Evolutionary conservation across 768 basidiomycete genomes (phyloP), one percentile per base, ranked within the genome.

Genomic region (Leucocoprinus leucothites): DNA sequence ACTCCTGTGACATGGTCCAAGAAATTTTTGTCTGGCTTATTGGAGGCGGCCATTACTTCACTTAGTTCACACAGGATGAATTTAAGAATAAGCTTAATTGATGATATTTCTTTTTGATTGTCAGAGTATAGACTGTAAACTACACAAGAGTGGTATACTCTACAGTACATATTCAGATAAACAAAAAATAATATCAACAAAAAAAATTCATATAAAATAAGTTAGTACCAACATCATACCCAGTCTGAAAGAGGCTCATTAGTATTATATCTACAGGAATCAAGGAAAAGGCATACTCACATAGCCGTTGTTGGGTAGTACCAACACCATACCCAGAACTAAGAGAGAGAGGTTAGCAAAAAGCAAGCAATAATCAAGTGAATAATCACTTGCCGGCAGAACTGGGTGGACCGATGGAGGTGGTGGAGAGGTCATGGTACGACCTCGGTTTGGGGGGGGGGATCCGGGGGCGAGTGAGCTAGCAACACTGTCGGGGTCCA

Each of bases 351-450:
- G 18, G 21, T 48, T 24, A 44, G 14, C 31, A 31, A 21, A 21
- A 40, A 5, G 26, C 7, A 55, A 54, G 25, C 3, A n/a, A 46
- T 25, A 9, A 26, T 7, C 19, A 41, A 24, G 26, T 13, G 16
- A 28, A 14, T 1, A 41, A 34, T 40, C 16, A 40, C 53, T 28
- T 26, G 48, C 53, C 53, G 53, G 53, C 53, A 55, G 47, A 53
- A 40, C 45, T 47, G 46, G 53, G 53, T 55, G 53, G 53, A 48
- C 46, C 46, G 21, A 6, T 55, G 53, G 53, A 55, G 53, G 53
- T 55, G 53, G 53, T 48, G 53, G 53, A 55, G 53, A 55, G 53
- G 53, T 55, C 47, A 25, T 45, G 28, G 26, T 19, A 41, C 36
- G 38, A 24, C 52, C 44, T 19, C 18, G 3, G 3, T 13, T 22